Base-by-base conservation (phyloP, 768 basidiomycete species). In the Cystofilobasidium bisporidii region DNA sequence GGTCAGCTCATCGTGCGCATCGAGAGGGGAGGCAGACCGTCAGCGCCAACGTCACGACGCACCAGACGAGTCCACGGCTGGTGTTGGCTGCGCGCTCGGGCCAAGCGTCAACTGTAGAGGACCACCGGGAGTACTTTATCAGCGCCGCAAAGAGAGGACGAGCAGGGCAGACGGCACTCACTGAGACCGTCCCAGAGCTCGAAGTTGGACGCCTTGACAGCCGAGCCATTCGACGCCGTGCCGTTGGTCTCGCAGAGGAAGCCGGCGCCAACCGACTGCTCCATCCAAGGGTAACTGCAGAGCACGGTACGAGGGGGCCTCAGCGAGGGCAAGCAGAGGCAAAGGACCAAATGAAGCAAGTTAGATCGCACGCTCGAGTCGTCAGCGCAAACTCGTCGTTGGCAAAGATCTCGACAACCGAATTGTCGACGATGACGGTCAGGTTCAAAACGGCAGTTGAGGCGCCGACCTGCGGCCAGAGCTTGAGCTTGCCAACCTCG, bases 351-450 rank as follows among this genome's bases (percentile, higher is more conserved):
- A n/a, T n/a, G n/a, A n/a, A n/a, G n/a, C n/a, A n/a, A n/a, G n/a
- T n/a, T n/a, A n/a, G n/a, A 4, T n/a, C 36, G 28, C 6, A 64
- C 58, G n/a, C 71, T 26, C 72, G 70, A n/a, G 70, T 73, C 0
- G 72, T 72, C 53, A 73, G 53, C 11, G 65, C 68, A 30, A 66
- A 45, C 48, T 71, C 71, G 56, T 73, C 71, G 63, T 73, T 73
- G 18, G 71, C 72, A 59, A 70, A 69, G 61, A 73, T 64, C 48
- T 73, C 71, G 53, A 73, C n/a, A 43, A 72, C 67, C 18, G 71
- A 72, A 57, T 72, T 72, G 70, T 73, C 72, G 30, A 73, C 72
- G 17, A 69, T 53, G 61, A 73, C 70, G 22, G 66, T 72, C 20
- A 73, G 65, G 50, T 72, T 69, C 55, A 73, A 67, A 11, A 67